These are phyloP conservation scores for Amaranthus palmeri DNA, from an alignment of 148 eudicot species.

Conservation along the genomic window DNA sequence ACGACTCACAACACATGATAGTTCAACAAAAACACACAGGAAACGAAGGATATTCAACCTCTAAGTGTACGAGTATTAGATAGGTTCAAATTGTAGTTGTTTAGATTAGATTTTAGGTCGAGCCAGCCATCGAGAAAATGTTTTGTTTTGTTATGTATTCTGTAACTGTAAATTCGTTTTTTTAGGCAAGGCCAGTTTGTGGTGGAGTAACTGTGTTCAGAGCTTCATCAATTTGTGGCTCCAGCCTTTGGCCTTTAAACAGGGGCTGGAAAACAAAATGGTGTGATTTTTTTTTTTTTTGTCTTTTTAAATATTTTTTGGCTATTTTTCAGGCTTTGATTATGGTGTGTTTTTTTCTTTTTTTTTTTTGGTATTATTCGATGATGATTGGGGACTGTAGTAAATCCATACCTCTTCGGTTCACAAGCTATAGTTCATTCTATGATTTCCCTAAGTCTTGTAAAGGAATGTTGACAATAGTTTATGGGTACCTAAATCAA, in stretches of 20 bases:
- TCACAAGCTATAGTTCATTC: constrained; percentile 7
- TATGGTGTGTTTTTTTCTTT: constrained; percentile 6
- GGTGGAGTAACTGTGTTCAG: constrained; percentile 6
- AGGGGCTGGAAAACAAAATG: constrained; percentile 4
- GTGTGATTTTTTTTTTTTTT: not conserved
- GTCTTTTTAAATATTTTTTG: not conserved
- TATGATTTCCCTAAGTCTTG: constrained; percentile 3
- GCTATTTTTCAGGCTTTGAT: not conserved
- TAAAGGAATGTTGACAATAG: constrained; percentile 5
- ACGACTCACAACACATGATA: constrained; percentile 10
- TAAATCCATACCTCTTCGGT: constrained; percentile 2
- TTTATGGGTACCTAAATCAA: not conserved
- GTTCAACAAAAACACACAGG: not conserved
- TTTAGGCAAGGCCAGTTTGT: constrained; percentile 14
- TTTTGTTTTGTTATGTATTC: constrained; percentile 14
- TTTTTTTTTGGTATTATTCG: constrained; percentile 5
- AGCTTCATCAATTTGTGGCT: constrained; percentile 13
- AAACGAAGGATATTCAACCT: constrained; percentile 3
- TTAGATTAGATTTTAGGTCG: not conserved
- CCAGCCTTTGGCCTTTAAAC: constrained; percentile 21
- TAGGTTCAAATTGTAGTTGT: constrained; percentile 16
- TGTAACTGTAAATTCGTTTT: constrained; percentile 23
- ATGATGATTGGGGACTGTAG: not conserved
- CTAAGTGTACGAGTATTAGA: constrained; percentile 19
- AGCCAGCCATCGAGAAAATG: constrained; percentile 1